phyloP scores from a whole-genome alignment of 2,329 filamentous ascomycete species.

The Neophaeococcomyces mojaviensis region DNA sequence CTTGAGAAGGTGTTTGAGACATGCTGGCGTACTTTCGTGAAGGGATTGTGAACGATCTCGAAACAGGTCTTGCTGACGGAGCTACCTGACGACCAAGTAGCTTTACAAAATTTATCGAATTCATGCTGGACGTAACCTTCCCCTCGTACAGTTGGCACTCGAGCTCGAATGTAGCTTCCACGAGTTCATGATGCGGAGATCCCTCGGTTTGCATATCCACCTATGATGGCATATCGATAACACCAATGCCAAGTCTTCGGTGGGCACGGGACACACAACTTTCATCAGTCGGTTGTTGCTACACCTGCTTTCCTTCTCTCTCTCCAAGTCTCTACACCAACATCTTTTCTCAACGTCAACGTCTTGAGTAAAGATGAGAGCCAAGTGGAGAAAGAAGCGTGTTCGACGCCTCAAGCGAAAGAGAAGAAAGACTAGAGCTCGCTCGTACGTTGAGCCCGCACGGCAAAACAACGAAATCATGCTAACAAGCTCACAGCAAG shows the following conservation, averaged over 20 bases:
- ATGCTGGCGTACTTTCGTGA: neutral
- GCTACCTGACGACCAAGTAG: too few relatives aligned
- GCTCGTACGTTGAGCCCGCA: slow-evolving; percentile 62
- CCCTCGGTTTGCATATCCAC: too few relatives aligned
- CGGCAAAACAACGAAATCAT: neutral
- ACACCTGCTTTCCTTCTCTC: neutral
- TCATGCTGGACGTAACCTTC: too few relatives aligned
- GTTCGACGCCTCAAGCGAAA: slow-evolving; percentile 98
- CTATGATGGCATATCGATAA: too few relatives aligned
- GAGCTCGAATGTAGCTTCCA: too few relatives aligned
- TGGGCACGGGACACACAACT: too few relatives aligned
- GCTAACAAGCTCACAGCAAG: slow-evolving; percentile 48
- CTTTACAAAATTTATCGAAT: too few relatives aligned
- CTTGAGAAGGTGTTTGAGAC: slow-evolving; percentile 9
- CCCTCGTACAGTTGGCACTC: too few relatives aligned
- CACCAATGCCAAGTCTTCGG: too few relatives aligned
- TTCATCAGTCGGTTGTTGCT: neutral
- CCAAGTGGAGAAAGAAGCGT: slow-evolving; percentile 99
- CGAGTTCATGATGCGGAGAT: too few relatives aligned
- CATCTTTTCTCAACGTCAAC: slow-evolving; percentile 10
- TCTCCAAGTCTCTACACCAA: slow-evolving; percentile 7
- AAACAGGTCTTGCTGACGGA: too few relatives aligned
- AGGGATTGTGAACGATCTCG: neutral
- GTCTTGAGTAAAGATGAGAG: slow-evolving; percentile 55
- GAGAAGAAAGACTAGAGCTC: slow-evolving; percentile 99